phyloP scores from a whole-genome alignment of 495 filamentous ascomycete species.

The Lasiosphaeria hispida region DNA sequence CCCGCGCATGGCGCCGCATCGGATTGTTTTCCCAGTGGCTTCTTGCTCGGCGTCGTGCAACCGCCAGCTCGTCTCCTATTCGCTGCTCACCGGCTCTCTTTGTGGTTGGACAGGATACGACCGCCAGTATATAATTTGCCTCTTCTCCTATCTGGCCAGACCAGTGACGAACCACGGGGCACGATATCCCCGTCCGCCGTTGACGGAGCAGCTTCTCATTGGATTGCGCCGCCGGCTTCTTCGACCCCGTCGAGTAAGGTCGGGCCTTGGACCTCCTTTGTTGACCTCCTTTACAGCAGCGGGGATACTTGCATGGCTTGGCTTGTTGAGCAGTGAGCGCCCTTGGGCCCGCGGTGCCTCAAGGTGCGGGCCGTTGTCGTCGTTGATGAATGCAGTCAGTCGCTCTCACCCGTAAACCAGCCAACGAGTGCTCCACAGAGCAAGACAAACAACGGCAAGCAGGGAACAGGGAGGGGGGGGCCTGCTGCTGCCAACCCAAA shows the following conservation, averaged over 20 bases:
- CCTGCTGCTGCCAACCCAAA: neutral
- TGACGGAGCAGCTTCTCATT: neutral
- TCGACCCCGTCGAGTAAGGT: neutral
- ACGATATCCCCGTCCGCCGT: neutral
- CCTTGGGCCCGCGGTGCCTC: no score
- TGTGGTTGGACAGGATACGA: constrained; percentile 50
- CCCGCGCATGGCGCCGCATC: neutral
- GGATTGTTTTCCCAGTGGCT: constrained; percentile 1
- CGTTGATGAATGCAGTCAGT: no score
- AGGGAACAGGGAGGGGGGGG: neutral
- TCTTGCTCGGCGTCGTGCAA: constrained; percentile 1
- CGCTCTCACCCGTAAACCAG: neutral
- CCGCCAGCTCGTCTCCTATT: constrained; percentile 12
- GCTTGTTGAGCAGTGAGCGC: constrained; percentile 1
- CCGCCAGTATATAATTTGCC: neutral
- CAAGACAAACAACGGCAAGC: neutral
- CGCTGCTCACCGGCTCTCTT: constrained; percentile 16
- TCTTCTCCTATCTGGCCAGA: neutral
- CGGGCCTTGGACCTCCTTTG: no score
- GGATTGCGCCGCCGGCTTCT: neutral
- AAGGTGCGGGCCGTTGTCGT: no score
- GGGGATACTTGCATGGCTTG: constrained; percentile 5
- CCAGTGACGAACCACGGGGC: neutral
- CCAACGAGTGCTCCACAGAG: neutral
- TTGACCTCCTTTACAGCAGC: neutral